A percentile compares a stretch with the other conserved stretches of the same genome.
These are phyloP conservation scores for Mortierella claussenii DNA, from an alignment of 192 early-diverging fungal species.

Conservation along the genomic window DNA sequence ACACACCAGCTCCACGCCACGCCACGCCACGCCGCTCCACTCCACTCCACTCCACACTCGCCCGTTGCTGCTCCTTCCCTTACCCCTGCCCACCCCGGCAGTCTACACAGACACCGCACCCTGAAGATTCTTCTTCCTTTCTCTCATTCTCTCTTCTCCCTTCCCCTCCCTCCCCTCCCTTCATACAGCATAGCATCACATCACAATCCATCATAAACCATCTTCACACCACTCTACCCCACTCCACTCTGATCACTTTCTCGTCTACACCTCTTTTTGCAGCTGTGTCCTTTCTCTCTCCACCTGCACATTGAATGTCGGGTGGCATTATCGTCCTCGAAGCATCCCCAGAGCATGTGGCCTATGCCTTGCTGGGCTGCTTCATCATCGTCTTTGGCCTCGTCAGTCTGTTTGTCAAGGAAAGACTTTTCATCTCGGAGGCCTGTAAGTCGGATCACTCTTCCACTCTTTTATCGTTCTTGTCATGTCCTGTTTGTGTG, in stretches of 20 bases:
- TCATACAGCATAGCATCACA: background rate
- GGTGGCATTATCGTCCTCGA: constrained; percentile 17
- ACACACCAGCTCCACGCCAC: background rate
- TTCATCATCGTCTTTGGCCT: constrained; percentile 76
- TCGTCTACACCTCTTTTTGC: background rate
- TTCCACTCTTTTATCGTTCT: background rate
- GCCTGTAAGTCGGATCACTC: constrained; percentile 61
- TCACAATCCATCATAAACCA: background rate
- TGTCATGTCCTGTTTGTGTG: no score
- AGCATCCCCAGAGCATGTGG: constrained; percentile 41
- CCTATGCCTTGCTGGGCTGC: constrained; percentile 69
- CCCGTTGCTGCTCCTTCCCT: background rate
- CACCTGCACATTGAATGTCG: constrained; percentile 16
- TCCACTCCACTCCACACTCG: background rate
- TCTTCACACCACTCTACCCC: background rate
- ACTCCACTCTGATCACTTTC: background rate
- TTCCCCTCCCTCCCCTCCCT: background rate
- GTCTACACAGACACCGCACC: background rate
- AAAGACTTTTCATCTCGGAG: constrained; percentile 78
- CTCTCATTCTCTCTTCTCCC: background rate
- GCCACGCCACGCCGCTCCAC: background rate
- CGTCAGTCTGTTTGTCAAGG: constrained; percentile 73
- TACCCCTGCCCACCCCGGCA: background rate
- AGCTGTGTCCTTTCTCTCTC: background rate
- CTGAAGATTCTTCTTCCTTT: background rate